Evolutionary conservation across 1,139 yeast species (phyloP).

Genomic region (Pichiaceae sp.): DNA sequence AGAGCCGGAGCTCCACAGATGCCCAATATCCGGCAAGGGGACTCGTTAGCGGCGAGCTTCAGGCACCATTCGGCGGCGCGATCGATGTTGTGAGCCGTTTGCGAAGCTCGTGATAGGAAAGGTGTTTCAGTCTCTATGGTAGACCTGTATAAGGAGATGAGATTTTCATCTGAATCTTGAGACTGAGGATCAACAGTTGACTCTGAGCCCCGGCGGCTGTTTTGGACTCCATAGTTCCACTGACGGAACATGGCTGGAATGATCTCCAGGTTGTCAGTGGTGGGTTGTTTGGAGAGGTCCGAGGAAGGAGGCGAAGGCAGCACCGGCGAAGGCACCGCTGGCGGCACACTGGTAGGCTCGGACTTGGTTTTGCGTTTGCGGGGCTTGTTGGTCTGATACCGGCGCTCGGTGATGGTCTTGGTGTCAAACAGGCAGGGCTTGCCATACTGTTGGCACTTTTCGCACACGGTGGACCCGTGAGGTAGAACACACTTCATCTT

Average conservation of each 20-base stretch:
- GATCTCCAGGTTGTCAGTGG: background rate
- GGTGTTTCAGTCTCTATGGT: conserved; percentile 1
- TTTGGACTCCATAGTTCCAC: background rate
- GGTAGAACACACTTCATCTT: background rate
- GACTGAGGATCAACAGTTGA: background rate
- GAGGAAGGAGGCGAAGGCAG: conserved; percentile 1
- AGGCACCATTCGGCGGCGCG: conserved; percentile 1
- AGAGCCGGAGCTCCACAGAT: background rate
- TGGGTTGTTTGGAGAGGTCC: background rate
- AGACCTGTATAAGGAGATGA: background rate
- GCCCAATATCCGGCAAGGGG: background rate
- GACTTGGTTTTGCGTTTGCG: background rate
- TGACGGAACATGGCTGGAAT: conserved; percentile 1
- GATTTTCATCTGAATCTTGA: background rate
- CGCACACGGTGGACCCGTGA: background rate
- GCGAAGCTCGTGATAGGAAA: background rate
- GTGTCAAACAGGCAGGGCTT: background rate
- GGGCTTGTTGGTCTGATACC: background rate
- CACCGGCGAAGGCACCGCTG: background rate
- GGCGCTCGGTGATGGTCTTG: background rate
- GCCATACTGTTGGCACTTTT: background rate
- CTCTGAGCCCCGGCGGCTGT: background rate
- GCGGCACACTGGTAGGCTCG: background rate
- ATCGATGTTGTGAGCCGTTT: background rate
- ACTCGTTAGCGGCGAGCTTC: background rate